Conservation (phyloP, 345 rosid genomes). For the Citrus sp. region DNA sequence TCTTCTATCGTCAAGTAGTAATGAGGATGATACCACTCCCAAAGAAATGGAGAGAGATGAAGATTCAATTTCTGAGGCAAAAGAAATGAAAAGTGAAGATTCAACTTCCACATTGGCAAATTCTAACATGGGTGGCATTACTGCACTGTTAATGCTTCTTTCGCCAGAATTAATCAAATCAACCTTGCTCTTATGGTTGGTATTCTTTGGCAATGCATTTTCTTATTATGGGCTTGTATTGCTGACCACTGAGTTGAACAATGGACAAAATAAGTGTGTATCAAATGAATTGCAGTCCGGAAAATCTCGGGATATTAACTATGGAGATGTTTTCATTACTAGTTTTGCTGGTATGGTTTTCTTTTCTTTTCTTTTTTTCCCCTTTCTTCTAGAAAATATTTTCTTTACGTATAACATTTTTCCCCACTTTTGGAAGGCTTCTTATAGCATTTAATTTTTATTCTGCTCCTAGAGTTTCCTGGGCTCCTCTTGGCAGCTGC, state of each 20-base stretch:
- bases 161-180: constrained; percentile 63
- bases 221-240: constrained; percentile 84
- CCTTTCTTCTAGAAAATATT: neutral
- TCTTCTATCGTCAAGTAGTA: constrained; percentile 30
- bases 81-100: constrained; percentile 12
- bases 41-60: neutral
- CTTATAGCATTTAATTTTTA: constrained; percentile 17
- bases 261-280: constrained; percentile 41
- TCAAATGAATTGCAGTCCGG: constrained; percentile 20
- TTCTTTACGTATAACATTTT: neutral
- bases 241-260: constrained; percentile 84
- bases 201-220: constrained; percentile 88
- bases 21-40: constrained; percentile 7
- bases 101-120: constrained; percentile 28
- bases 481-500: constrained; percentile 79
- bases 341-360: constrained; percentile 68
- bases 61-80: neutral
- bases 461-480: constrained; percentile 61
- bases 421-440: neutral
- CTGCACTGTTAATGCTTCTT: constrained; percentile 53
- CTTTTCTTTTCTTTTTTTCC: neutral
- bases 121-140: constrained; percentile 36
- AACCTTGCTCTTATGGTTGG: constrained; percentile 78
- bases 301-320: constrained; percentile 44
- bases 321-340: constrained; percentile 72